Conservation (phyloP, 2,329 filamentous ascomycete species). For the Aspergillus niger region DNA sequence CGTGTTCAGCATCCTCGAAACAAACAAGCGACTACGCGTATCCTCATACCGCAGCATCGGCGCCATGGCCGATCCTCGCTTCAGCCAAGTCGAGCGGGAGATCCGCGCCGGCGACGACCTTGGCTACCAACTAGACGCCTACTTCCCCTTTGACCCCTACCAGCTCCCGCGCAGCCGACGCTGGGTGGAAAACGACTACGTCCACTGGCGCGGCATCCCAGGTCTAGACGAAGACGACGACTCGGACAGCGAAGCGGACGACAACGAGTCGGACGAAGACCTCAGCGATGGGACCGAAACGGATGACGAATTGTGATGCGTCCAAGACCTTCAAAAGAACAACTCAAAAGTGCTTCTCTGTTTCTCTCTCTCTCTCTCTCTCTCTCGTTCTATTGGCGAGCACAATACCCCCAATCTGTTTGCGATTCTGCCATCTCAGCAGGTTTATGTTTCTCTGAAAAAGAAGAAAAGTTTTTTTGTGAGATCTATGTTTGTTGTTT, state of each 20-base stretch:
- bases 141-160: constrained; percentile 98
- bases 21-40: constrained; percentile 85
- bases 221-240: constrained; percentile 65
- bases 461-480: not conserved
- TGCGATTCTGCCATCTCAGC: not conserved
- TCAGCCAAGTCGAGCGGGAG: constrained; percentile 55
- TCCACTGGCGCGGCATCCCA: constrained; percentile 74
- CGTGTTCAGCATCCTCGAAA: constrained; percentile 82
- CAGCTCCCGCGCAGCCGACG: constrained; percentile 81
- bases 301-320: constrained; percentile 41
- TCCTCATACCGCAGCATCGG: constrained; percentile 61
- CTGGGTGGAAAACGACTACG: constrained; percentile 85
- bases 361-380: not conserved
- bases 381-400: constrained; percentile 6
- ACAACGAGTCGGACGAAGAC: constrained; percentile 36
- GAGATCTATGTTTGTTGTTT: not conserved
- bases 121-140: constrained; percentile 83
- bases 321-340: constrained; percentile 11
- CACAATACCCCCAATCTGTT: constrained; percentile 9
- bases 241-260: constrained; percentile 40
- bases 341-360: constrained; percentile 5
- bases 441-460: not conserved
- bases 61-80: constrained; percentile 40
- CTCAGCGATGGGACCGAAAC: constrained; percentile 46
- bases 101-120: constrained; percentile 67